Evolutionary conservation across 1,139 yeast genomes (phyloP).

Genomic region (Taphrina sp.): DNA sequence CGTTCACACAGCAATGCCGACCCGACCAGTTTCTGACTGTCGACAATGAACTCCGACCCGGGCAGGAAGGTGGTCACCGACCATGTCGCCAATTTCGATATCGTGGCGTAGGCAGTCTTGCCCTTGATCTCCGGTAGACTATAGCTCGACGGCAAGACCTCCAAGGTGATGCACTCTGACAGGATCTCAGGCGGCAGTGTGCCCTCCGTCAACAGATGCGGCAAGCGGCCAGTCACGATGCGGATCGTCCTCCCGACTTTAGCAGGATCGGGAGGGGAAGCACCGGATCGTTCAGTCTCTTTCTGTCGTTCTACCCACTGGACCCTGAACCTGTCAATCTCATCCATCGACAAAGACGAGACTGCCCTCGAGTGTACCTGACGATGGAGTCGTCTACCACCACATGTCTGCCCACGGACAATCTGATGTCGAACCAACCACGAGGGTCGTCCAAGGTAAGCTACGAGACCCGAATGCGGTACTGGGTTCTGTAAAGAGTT

Average conservation of each 20-base stretch:
- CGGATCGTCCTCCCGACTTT: slow-evolving; percentile 24
- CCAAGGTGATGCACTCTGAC: slow-evolving; percentile 14
- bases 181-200: slow-evolving; percentile 19
- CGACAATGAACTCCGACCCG: slow-evolving; percentile 7
- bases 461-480: too few relatives aligned
- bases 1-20: slow-evolving; percentile 7
- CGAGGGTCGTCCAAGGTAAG: too few relatives aligned
- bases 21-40: slow-evolving; percentile 6
- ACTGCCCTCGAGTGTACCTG: too few relatives aligned
- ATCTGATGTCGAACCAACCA: too few relatives aligned
- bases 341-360: too few relatives aligned
- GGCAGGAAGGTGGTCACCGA: slow-evolving; percentile 19
- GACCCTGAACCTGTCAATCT: too few relatives aligned
- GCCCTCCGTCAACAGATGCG: slow-evolving; percentile 14
- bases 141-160: slow-evolving; percentile 19
- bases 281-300: too few relatives aligned
- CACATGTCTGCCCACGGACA: too few relatives aligned
- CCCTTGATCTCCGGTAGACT: slow-evolving; percentile 27
- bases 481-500: too few relatives aligned
- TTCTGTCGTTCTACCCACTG: too few relatives aligned
- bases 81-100: slow-evolving; percentile 21
- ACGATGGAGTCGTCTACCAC: too few relatives aligned
- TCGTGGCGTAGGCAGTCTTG: slow-evolving; percentile 18
- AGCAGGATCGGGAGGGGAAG: slow-evolving; percentile 5
- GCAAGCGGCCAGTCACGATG: slow-evolving; percentile 20